Percentiles rank a stretch among this genome's conserved stretches.
phyloP scores from a whole-genome alignment of 2,329 filamentous ascomycete species.

The Neoarthrinium moseri region DNA sequence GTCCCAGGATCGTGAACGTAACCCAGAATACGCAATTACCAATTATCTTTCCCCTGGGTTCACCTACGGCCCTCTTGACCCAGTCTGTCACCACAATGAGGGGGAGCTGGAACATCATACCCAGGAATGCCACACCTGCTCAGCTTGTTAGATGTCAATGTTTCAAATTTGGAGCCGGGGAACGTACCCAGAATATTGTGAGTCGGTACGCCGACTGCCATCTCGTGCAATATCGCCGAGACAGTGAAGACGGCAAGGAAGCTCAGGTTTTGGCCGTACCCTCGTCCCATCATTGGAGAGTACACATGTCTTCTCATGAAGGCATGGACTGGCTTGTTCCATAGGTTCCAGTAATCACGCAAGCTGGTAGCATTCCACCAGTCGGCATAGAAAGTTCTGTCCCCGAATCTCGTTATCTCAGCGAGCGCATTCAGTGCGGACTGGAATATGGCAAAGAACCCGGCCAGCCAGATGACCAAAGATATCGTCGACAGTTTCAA shows the following conservation, averaged over 20 bases:
- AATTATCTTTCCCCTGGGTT: conserved; percentile 68
- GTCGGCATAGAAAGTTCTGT: conserved; percentile 92
- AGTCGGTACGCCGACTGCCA: conserved; percentile 90
- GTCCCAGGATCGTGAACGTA: conserved; percentile 91
- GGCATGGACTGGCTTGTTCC: conserved; percentile 96
- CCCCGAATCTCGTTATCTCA: conserved; percentile 85
- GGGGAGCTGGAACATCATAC: conserved; percentile 92
- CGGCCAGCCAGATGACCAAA: conserved; percentile 93
- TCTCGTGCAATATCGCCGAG: conserved; percentile 85
- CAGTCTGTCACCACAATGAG: conserved; percentile 79
- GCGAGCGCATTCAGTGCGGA: conserved; percentile 88
- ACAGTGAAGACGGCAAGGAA: conserved; percentile 84
- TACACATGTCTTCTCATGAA: conserved; percentile 97
- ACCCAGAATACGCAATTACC: conserved; percentile 97
- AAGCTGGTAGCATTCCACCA: conserved; percentile 96
- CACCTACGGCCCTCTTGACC: conserved; percentile 74
- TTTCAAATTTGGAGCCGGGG: not conserved
- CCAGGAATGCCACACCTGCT: conserved; percentile 82
- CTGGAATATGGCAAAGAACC: conserved; percentile 96
- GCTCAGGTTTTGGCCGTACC: conserved; percentile 69
- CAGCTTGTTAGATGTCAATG: not conserved
- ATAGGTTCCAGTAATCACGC: conserved; percentile 88
- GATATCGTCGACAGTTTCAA: conserved; percentile 96
- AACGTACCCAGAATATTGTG: conserved; percentile 82
- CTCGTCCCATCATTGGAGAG: conserved; percentile 80